Conservation (phyloP, 108 stramenopile genomes). For the Skeletonema grethae region DNA sequence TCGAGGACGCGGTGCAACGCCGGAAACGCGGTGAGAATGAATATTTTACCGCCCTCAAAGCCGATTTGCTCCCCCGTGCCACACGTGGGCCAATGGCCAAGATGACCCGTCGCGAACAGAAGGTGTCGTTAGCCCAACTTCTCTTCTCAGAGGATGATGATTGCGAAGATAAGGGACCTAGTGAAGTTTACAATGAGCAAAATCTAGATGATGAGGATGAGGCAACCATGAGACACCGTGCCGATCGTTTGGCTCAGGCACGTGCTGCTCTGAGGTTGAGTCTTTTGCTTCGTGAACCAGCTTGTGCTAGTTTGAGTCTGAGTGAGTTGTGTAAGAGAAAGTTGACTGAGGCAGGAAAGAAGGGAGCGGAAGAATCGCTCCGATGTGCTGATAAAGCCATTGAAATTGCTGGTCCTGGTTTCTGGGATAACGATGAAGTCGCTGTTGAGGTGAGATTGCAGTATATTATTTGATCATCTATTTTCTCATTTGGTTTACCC, state of each 20-base stretch:
- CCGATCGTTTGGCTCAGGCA: slow-evolving; percentile 74
- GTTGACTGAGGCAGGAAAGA: slow-evolving; percentile 70
- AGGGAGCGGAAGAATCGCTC: slow-evolving; percentile 78
- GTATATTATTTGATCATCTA: slow-evolving; percentile 1
- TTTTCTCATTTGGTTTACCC: not conserved
- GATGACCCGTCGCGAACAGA: slow-evolving; percentile 84
- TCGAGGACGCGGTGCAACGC: slow-evolving; percentile 82
- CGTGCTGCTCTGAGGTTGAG: slow-evolving; percentile 73
- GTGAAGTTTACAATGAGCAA: slow-evolving; percentile 81
- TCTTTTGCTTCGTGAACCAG: slow-evolving; percentile 80
- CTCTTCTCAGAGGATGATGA: slow-evolving; percentile 88
- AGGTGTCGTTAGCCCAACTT: slow-evolving; percentile 83
- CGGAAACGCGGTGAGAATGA: slow-evolving; percentile 86
- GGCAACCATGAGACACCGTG: slow-evolving; percentile 57
- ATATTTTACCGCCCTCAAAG: slow-evolving; percentile 78
- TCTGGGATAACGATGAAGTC: slow-evolving; percentile 88
- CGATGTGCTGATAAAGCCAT: slow-evolving; percentile 87
- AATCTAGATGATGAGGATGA: slow-evolving; percentile 64
- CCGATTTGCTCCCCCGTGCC: slow-evolving; percentile 83
- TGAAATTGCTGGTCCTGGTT: slow-evolving; percentile 83
- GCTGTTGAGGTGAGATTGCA: slow-evolving; percentile 81
- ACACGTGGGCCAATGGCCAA: slow-evolving; percentile 70
- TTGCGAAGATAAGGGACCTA: slow-evolving; percentile 81
- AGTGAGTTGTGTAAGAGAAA: slow-evolving; percentile 89
- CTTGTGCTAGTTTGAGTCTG: slow-evolving; percentile 83